Base-by-base conservation (phyloP, 495 filamentous ascomycete genomes). In the Daldinia loculata region DNA sequence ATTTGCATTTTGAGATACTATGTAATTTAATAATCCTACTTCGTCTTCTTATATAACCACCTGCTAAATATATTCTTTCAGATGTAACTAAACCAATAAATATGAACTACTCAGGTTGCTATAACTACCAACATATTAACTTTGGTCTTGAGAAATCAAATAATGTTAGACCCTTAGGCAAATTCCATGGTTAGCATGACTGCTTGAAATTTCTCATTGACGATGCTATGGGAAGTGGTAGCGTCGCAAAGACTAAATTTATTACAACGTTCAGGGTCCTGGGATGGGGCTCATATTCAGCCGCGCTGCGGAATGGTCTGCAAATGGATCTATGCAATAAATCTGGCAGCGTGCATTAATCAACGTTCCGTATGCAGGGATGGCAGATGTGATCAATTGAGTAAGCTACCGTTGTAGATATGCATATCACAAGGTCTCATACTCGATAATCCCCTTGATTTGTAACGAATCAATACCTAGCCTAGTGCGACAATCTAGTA, bases 321-420 rank as follows among this genome's bases (percentile, higher is more conserved):
- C 39, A 39, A n/a, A n/a, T n/a, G n/a, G n/a, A 65, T 66, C 61
- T 66, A 65, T 53, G 24, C 6, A 53, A 70, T 70, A 51, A 65
- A 66, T 70, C 68, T 66, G 51, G 62, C 62, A 70, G 26, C 56
- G 15, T 66, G 68, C 68, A 66, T 70, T 66, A 64, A 66, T 61
- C 51, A 56, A 66, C 39, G 56, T 30, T 29, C 60, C 56, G 56
- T 61, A 26, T 38, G 26, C 27, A 56, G 38, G 43, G 62, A 19
- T 56, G 32, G 7, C 4, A 32, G 15, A 50, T 57, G 30, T 61
- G 38, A 39, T 27, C 32, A 38, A 36, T 36, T 14, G 34, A 48
- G 34, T 34, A 38, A 12, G 57, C 12, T 48, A 3, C n/a, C n/a
- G 43, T 2, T 36, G 27, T 34, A 38, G 29, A 30, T 43, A 43